These are phyloP conservation scores for Helicostylum pulchrum DNA, from an alignment of 192 early-diverging fungal genomes.

Conservation along the genomic window DNA sequence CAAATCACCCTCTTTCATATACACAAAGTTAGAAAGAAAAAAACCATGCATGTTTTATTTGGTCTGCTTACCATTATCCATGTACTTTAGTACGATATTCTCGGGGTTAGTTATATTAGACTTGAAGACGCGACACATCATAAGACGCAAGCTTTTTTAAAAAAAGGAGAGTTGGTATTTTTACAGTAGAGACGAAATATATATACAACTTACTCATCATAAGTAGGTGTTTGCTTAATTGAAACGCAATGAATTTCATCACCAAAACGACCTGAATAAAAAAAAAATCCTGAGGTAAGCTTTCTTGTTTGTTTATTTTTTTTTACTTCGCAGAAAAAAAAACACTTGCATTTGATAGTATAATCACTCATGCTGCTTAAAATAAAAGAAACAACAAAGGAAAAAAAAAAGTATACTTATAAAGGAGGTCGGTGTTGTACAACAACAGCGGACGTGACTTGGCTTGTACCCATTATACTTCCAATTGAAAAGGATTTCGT, in stretches of 20 bases:
- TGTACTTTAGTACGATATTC: conserved; percentile 44
- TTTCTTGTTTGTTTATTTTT: background rate
- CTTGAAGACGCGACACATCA: conserved; percentile 45
- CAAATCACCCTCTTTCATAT: conserved; percentile 45
- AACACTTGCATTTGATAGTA: conserved; percentile 31
- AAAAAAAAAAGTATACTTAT: too few species aligned
- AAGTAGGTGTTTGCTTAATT: conserved; percentile 48
- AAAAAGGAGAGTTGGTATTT: background rate
- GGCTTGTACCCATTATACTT: too few species aligned
- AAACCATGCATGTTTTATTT: conserved; percentile 10
- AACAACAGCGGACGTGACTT: too few species aligned
- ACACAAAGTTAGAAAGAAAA: background rate
- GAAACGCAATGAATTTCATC: conserved; percentile 44
- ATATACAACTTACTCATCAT: conserved; percentile 38
- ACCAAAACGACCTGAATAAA: conserved; percentile 37
- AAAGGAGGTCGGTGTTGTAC: too few species aligned
- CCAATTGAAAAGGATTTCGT: too few species aligned
- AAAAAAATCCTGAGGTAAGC: background rate
- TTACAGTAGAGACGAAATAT: background rate
- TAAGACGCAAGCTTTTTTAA: conserved; percentile 41
- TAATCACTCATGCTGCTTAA: conserved; percentile 25
- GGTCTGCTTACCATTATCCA: conserved; percentile 42
- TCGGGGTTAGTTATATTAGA: conserved; percentile 34
- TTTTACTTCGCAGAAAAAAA: too few species aligned
- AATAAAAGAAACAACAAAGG: too few species aligned